Percentiles rank a stretch among this genome's conserved stretches.
These are phyloP conservation scores for Vinca minor DNA, from an alignment of 257 asterid genomes.

Conservation along the genomic window DNA sequence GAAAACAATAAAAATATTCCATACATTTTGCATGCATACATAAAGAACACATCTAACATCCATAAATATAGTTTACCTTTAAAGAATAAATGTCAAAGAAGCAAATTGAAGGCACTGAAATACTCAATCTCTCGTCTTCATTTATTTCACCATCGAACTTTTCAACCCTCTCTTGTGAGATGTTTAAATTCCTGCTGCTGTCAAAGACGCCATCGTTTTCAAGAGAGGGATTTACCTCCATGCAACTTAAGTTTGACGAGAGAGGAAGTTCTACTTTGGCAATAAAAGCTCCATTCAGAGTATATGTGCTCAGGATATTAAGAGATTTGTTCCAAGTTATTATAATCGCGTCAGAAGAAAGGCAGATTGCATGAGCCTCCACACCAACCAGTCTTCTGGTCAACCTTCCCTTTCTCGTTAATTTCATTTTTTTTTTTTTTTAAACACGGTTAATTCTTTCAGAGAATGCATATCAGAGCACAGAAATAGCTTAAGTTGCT, in stretches of 20 bases:
- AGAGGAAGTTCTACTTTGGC: constrained; percentile 55
- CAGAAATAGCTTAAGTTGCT: constrained; percentile 56
- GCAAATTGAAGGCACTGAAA: constrained; percentile 73
- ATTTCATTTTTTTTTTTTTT: too few relatives aligned
- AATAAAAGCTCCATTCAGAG: constrained; percentile 68
- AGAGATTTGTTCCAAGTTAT: constrained; percentile 62
- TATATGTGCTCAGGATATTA: constrained; percentile 51
- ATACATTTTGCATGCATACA: neutral
- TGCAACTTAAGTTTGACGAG: constrained; percentile 58
- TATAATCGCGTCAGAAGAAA: constrained; percentile 76
- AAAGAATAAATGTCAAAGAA: constrained; percentile 70
- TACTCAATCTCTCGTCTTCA: constrained; percentile 39
- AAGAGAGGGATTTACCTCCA: constrained; percentile 65
- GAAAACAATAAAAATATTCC: neutral
- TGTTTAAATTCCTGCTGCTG: constrained; percentile 18
- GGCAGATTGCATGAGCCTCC: constrained; percentile 71
- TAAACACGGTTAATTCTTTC: neutral
- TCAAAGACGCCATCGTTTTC: constrained; percentile 46
- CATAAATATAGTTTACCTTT: too few relatives aligned
- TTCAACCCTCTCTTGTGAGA: constrained; percentile 20
- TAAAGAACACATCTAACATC: constrained; percentile 49
- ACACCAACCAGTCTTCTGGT: constrained; percentile 65
- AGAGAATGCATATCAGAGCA: too few relatives aligned
- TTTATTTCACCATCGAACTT: constrained; percentile 29
- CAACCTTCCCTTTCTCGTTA: constrained; percentile 75